Conservation (phyloP, 108 stramenopile species). For the Skeletonema tropicum region DNA sequence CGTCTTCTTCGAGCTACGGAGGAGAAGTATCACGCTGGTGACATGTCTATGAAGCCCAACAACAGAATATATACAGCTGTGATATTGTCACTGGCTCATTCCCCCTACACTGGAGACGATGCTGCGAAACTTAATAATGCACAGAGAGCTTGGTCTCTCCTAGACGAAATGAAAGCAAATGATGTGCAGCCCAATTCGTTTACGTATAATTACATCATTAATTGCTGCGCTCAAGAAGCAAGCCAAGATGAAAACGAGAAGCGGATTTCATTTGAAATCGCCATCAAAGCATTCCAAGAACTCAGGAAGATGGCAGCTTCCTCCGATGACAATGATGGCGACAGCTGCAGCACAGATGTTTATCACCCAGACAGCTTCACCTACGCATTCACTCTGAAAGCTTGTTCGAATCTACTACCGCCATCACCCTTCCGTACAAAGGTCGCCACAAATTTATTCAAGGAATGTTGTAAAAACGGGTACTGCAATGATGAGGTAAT, state of each 20-base stretch:
- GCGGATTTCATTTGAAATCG: slow-evolving; percentile 41
- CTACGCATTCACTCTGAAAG: slow-evolving; percentile 81
- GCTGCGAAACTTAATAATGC: slow-evolving; percentile 27
- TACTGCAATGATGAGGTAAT: slow-evolving; percentile 64
- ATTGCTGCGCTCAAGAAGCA: slow-evolving; percentile 44
- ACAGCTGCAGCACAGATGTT: background rate
- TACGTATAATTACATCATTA: slow-evolving; percentile 59
- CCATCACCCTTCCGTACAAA: slow-evolving; percentile 53
- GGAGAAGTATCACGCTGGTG: slow-evolving; percentile 41
- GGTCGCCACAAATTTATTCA: slow-evolving; percentile 62
- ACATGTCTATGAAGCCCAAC: slow-evolving; percentile 51
- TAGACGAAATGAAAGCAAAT: slow-evolving; percentile 43
- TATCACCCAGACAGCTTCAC: slow-evolving; percentile 73
- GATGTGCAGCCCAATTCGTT: slow-evolving; percentile 45
- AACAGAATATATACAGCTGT: slow-evolving; percentile 51
- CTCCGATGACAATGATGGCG: background rate
- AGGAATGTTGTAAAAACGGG: slow-evolving; percentile 72
- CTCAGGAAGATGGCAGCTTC: slow-evolving; percentile 26
- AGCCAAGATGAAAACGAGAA: slow-evolving; percentile 19
- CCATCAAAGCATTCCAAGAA: slow-evolving; percentile 48
- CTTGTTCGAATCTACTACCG: slow-evolving; percentile 72
- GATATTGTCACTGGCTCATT: slow-evolving; percentile 38
- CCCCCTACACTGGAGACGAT: slow-evolving; percentile 14
- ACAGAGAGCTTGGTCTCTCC: slow-evolving; percentile 39
- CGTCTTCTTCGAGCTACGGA: slow-evolving; percentile 34